Conservation (phyloP, 2,329 filamentous ascomycete genomes). For the Neoarthrinium moseri region DNA sequence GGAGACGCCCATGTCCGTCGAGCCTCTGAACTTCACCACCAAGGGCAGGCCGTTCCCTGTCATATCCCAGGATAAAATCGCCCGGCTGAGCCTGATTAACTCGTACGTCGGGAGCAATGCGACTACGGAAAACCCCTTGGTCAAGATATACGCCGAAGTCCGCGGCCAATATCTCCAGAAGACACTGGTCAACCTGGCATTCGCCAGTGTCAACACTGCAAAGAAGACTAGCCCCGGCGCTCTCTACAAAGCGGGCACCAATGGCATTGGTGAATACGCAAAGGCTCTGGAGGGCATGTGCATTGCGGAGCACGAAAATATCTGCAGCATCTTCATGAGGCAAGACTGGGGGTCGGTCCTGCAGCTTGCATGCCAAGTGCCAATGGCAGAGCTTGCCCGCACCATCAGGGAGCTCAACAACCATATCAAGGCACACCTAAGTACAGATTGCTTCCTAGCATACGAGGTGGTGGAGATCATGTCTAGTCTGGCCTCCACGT, state of each 20-base stretch:
- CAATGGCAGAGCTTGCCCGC: slow-evolving; percentile 78
- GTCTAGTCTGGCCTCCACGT: slow-evolving; percentile 71
- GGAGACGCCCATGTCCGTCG: slow-evolving; percentile 77
- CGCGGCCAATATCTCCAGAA: slow-evolving; percentile 82
- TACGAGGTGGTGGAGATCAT: slow-evolving; percentile 95
- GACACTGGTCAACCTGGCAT: slow-evolving; percentile 81
- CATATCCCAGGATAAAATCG: slow-evolving; percentile 72
- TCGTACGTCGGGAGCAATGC: slow-evolving; percentile 66
- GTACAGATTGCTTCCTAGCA: slow-evolving; percentile 89
- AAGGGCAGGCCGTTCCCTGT: slow-evolving; percentile 84
- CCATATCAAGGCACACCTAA: slow-evolving; percentile 82
- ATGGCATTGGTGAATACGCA: slow-evolving; percentile 87
- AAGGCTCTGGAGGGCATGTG: slow-evolving; percentile 86
- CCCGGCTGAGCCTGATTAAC: slow-evolving; percentile 77
- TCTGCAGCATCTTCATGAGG: slow-evolving; percentile 80
- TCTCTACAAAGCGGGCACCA: slow-evolving; percentile 83
- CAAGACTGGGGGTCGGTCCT: slow-evolving; percentile 83
- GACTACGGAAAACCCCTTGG: slow-evolving; percentile 65
- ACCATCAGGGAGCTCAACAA: slow-evolving; percentile 86
- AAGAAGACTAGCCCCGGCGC: slow-evolving; percentile 80
- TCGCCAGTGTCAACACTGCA: slow-evolving; percentile 79
- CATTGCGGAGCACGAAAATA: slow-evolving; percentile 84
- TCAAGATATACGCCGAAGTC: slow-evolving; percentile 81
- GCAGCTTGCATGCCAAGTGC: slow-evolving; percentile 72
- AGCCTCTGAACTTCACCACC: slow-evolving; percentile 89